phyloP scores from a whole-genome alignment of 2,329 filamentous ascomycete species.

The Aspergillus piperis region DNA sequence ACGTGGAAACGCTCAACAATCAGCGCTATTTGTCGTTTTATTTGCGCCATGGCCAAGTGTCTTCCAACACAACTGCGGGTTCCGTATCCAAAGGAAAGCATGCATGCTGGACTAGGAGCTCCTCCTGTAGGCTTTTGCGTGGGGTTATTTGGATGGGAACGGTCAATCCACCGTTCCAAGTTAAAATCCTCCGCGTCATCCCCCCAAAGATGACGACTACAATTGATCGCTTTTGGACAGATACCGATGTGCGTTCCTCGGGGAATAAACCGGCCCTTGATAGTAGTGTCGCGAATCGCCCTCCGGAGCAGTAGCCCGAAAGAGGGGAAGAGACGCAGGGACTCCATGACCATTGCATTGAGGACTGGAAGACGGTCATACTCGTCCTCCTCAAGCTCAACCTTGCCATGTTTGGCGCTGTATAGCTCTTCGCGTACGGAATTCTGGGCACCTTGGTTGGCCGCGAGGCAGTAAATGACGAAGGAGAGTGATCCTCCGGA shows the following conservation, averaged over 20 bases:
- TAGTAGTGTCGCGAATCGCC: conserved; percentile 63
- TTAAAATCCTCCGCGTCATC: conserved; percentile 69
- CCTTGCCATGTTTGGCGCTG: too few relatives aligned
- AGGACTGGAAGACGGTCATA: conserved; percentile 70
- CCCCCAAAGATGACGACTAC: conserved; percentile 69
- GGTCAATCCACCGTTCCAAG: conserved; percentile 70
- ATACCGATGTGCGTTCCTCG: conserved; percentile 69
- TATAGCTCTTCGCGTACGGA: too few relatives aligned
- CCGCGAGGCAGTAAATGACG: conserved; percentile 3
- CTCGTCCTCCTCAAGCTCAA: conserved; percentile 2
- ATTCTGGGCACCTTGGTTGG: not conserved
- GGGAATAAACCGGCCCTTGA: conserved; percentile 64
- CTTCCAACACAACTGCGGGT: conserved; percentile 7
- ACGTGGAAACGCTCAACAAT: conserved; percentile 5
- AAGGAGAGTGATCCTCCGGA: not conserved
- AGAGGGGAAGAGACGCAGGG: conserved; percentile 68
- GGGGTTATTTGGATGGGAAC: conserved; percentile 51
- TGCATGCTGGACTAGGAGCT: not conserved
- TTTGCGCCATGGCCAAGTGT: not conserved
- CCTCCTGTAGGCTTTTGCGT: not conserved
- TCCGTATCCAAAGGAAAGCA: conserved; percentile 5
- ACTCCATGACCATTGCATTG: conserved; percentile 72
- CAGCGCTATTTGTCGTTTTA: not conserved
- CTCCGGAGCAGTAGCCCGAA: conserved; percentile 69
- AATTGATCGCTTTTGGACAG: conserved; percentile 67